These are phyloP conservation scores for Chenopodium berlandieri DNA, from an alignment of 148 eudicot genomes.

Conservation along the genomic window DNA sequence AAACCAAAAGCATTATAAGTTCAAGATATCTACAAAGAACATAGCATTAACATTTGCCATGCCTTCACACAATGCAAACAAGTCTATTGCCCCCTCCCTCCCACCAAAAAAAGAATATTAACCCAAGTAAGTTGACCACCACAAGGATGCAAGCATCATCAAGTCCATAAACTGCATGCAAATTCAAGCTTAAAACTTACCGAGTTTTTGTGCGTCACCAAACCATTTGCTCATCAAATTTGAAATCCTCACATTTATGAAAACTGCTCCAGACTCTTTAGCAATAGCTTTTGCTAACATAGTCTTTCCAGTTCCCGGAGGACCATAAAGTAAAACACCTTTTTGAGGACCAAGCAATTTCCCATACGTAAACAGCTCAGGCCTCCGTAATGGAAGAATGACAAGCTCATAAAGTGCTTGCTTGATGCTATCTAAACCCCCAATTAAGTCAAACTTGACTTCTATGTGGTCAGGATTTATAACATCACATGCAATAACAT, in stretches of 20 bases:
- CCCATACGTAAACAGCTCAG: constrained; percentile 81
- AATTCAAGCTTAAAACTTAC: constrained; percentile 36
- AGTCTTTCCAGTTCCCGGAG: constrained; percentile 97
- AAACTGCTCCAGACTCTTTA: constrained; percentile 96
- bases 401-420: constrained; percentile 77
- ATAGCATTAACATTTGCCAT: not conserved
- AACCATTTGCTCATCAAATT: constrained; percentile 99
- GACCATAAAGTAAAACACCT: constrained; percentile 92
- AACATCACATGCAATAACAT: constrained; percentile 91
- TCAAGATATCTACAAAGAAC: not conserved
- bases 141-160: not conserved
- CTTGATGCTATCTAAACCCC: constrained; percentile 84
- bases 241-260: constrained; percentile 84
- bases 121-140: not conserved
- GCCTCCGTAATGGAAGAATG: constrained; percentile 82
- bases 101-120: not conserved
- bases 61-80: not conserved
- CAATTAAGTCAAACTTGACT: constrained; percentile 73
- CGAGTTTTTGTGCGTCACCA: constrained; percentile 96
- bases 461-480: constrained; percentile 89
- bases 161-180: not conserved
- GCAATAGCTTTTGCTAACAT: constrained; percentile 99
- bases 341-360: constrained; percentile 91
- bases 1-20: not conserved
- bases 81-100: not conserved